Evolutionary conservation across 306 rosid genomes (phyloP).

Genomic region (Ormosia semicastrata): DNA sequence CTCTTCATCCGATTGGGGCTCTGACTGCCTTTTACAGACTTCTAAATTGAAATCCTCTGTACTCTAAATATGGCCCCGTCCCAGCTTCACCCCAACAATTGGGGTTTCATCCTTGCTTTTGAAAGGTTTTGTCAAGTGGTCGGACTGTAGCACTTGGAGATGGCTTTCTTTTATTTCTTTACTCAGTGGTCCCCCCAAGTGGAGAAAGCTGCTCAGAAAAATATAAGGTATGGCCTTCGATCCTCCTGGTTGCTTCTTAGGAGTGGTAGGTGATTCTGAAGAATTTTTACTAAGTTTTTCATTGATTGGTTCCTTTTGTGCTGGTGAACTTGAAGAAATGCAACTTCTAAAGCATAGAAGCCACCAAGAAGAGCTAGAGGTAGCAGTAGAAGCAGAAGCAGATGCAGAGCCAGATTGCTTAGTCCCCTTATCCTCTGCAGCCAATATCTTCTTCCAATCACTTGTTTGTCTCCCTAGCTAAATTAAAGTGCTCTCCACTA

Average conservation of each 20-base stretch:
- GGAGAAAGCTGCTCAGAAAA: too few relatives aligned
- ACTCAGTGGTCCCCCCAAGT: too few relatives aligned
- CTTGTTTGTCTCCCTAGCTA: neutral
- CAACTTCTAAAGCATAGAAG: neutral
- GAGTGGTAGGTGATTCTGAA: slow-evolving; percentile 4
- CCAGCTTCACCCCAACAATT: too few relatives aligned
- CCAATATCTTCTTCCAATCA: neutral
- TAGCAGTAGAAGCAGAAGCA: neutral
- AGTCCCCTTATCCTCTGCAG: neutral
- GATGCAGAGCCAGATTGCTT: neutral
- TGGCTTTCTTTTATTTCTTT: too few relatives aligned
- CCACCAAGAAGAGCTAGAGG: neutral
- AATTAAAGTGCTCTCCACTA: neutral
- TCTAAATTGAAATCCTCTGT: too few relatives aligned
- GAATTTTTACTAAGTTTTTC: neutral
- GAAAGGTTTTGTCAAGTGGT: too few relatives aligned
- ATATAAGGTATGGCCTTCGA: slow-evolving; percentile 46
- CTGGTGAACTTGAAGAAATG: slow-evolving; percentile 3
- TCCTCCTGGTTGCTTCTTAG: slow-evolving; percentile 45
- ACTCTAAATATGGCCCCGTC: too few relatives aligned
- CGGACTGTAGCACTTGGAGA: too few relatives aligned
- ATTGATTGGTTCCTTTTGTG: neutral
- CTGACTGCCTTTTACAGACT: too few relatives aligned
- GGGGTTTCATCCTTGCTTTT: too few relatives aligned
- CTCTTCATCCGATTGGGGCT: too few relatives aligned